phyloP scores from a whole-genome alignment of 441 rosid genomes.

The Breynia disticha region DNA sequence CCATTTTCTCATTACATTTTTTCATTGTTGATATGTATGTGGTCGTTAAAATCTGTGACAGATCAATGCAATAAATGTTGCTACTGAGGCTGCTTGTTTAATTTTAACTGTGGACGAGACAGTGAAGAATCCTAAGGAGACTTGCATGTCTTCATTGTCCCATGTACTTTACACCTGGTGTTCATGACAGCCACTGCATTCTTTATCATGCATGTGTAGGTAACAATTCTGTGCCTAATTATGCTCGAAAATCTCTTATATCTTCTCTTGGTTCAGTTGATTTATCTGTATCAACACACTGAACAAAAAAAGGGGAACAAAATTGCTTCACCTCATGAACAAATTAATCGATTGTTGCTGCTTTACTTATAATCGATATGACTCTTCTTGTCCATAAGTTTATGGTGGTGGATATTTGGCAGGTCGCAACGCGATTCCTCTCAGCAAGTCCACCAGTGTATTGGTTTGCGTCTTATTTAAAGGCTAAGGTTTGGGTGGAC shows the following conservation, averaged over 20 bases:
- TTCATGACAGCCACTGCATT: slow-evolving; percentile 71
- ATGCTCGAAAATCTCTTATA: no score
- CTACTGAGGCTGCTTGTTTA: slow-evolving; percentile 98
- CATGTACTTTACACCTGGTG: slow-evolving; percentile 59
- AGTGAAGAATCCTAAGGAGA: slow-evolving; percentile 26
- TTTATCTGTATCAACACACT: no score
- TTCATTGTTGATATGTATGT: slow-evolving; percentile 7
- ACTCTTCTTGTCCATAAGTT: not conserved
- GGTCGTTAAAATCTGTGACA: slow-evolving; percentile 18
- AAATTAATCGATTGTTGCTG: not conserved
- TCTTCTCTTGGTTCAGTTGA: no score
- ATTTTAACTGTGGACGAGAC: slow-evolving; percentile 89
- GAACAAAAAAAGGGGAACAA: no score
- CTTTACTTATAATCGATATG: not conserved
- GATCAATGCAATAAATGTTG: slow-evolving; percentile 98
- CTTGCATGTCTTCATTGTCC: slow-evolving; percentile 42
- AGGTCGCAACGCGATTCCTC: slow-evolving; percentile 88
- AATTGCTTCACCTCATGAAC: no score
- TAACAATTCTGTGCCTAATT: slow-evolving; percentile 14
- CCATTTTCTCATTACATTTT: not conserved
- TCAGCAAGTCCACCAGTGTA: slow-evolving; percentile 80
- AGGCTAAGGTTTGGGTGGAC: slow-evolving; percentile 48
- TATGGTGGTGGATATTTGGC: slow-evolving; percentile 17
- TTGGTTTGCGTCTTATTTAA: slow-evolving; percentile 66
- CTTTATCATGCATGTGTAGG: slow-evolving; percentile 91